Evolutionary conservation across 352 stramenopile species (phyloP).

Genomic region (Phytopythium helicoides): DNA sequence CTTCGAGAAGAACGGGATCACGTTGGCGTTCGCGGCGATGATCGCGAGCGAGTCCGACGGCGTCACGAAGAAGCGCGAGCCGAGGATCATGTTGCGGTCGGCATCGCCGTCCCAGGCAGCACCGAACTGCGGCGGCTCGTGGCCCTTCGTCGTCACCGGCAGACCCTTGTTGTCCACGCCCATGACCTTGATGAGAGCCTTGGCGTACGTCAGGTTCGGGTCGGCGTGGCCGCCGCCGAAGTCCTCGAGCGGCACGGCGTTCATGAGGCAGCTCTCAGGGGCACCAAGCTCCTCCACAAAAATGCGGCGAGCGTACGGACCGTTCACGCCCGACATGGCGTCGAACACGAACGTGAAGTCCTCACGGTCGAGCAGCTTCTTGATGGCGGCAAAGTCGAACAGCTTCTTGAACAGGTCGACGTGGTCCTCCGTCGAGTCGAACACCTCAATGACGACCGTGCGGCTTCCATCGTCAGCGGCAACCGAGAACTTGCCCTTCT

Average conservation of each 20-base stretch:
- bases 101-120: conserved; percentile 98
- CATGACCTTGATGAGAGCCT: conserved; percentile 95
- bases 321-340: conserved; percentile 97
- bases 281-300: conserved; percentile 97
- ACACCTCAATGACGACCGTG: conserved; percentile 95
- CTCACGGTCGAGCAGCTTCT: conserved; percentile 87
- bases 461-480: conserved; percentile 88
- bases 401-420: conserved; percentile 94
- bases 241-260: conserved; percentile 95
- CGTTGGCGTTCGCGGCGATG: conserved; percentile 96
- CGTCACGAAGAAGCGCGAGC: conserved; percentile 97
- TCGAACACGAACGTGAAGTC: conserved; percentile 97
- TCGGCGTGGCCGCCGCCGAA: conserved; percentile 97
- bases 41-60: conserved; percentile 98
- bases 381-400: conserved; percentile 97
- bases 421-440: conserved; percentile 97
- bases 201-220: conserved; percentile 99
- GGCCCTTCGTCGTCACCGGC: conserved; percentile 74
- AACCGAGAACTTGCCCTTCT: conserved; percentile 63
- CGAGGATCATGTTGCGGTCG: conserved; percentile 99
- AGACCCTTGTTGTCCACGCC: conserved; percentile 88
- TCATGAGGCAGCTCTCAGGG: conserved; percentile 83
- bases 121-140: conserved; percentile 85
- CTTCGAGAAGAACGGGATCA: conserved; percentile 96
- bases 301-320: conserved; percentile 94